Conservation (phyloP, 2,329 filamentous ascomycete genomes). For the Zarea fungicola region DNA sequence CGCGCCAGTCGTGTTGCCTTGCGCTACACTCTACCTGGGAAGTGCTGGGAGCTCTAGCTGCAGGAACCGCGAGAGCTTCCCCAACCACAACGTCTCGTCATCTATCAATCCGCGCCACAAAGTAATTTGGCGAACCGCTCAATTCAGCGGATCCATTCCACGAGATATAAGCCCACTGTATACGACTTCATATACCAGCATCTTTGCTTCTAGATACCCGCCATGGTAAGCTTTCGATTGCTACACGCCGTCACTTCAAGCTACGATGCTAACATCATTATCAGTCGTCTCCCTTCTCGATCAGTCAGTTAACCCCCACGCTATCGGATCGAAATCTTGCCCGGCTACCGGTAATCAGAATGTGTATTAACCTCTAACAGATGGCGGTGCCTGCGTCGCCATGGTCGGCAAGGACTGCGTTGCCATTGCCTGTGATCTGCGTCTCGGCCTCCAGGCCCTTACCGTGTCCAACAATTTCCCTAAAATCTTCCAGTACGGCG, state of each 20-base stretch:
- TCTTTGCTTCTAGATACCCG: constrained; percentile 22
- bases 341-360: not conserved
- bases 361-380: constrained; percentile 31
- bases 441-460: constrained; percentile 90
- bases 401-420: constrained; percentile 99
- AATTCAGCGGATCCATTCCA: not conserved
- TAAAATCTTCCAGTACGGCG: constrained; percentile 97
- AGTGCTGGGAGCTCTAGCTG: constrained; percentile 9
- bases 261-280: constrained; percentile 25
- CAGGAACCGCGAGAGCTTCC: constrained; percentile 12
- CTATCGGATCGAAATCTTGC: constrained; percentile 8
- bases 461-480: constrained; percentile 99
- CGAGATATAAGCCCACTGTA: constrained; percentile 5
- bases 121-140: not conserved
- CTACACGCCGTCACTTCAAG: not conserved
- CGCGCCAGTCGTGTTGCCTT: constrained; percentile 17
- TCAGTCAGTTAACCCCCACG: constrained; percentile 59
- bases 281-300: constrained; percentile 87
- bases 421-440: constrained; percentile 97
- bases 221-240: constrained; percentile 20
- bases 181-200: constrained; percentile 20
- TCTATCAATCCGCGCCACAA: not conserved
- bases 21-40: constrained; percentile 8
- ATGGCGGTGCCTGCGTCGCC: constrained; percentile 91
- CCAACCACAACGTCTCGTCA: not conserved